phyloP scores from a whole-genome alignment of 208 protist genomes.

The Phytomonas francai region DNA sequence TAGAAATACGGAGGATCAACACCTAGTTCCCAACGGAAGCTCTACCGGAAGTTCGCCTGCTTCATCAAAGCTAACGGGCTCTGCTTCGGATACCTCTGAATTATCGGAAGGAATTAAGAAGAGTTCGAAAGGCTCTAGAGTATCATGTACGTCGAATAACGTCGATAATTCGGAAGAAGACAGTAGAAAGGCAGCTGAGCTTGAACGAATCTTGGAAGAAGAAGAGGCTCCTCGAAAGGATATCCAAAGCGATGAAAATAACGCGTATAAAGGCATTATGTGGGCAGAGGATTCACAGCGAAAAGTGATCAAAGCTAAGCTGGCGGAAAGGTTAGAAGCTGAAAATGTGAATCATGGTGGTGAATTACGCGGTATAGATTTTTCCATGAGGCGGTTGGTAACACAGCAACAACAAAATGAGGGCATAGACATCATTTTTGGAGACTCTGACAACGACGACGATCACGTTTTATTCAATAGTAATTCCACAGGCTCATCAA shows the following conservation, averaged over 20 bases:
- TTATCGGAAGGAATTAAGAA: conserved; percentile 2
- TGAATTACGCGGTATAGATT: background rate
- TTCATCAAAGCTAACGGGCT: background rate
- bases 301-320: conserved; percentile 23
- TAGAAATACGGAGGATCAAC: background rate
- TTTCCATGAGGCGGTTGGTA: conserved; percentile 8
- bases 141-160: background rate
- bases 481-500: background rate
- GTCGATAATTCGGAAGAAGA: background rate
- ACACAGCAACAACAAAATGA: conserved; percentile 13
- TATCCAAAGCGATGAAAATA: conserved; percentile 32
- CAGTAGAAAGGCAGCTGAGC: background rate
- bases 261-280: conserved; percentile 26
- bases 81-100: conserved; percentile 11
- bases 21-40: background rate
- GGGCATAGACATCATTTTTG: conserved; percentile 22
- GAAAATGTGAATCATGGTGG: background rate
- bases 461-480: conserved; percentile 5
- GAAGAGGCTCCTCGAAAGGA: conserved; percentile 24
- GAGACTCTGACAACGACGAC: conserved; percentile 14
- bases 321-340: conserved; percentile 9
- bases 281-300: conserved; percentile 51
- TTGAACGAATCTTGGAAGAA: background rate
- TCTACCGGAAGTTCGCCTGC: conserved; percentile 1
- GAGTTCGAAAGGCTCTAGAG: background rate